These are phyloP conservation scores for Xylariaceae sp. DNA, from an alignment of 2,329 filamentous ascomycete species.

Conservation along the genomic window DNA sequence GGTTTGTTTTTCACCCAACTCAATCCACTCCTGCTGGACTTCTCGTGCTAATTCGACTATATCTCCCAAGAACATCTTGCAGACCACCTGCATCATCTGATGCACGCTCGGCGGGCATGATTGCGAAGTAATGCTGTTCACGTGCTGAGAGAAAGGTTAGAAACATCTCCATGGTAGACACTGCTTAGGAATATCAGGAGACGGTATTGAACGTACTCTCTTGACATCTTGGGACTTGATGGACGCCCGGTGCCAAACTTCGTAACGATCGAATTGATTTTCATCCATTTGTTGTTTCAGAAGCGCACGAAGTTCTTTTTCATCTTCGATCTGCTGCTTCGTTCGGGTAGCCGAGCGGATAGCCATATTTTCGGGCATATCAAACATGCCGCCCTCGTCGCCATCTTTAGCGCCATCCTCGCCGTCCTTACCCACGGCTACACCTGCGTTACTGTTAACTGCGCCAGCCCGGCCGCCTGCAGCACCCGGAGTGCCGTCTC, in stretches of 20 bases:
- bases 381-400: constrained; percentile 49
- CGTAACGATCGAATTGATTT: constrained; percentile 65
- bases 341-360: constrained; percentile 45
- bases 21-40: constrained; percentile 67
- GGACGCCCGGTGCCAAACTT: constrained; percentile 64
- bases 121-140: constrained; percentile 76
- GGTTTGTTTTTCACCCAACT: constrained; percentile 52
- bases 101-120: constrained; percentile 69
- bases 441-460: constrained; percentile 39
- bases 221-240: constrained; percentile 64
- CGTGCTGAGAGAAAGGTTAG: constrained; percentile 44
- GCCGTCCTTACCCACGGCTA: constrained; percentile 39
- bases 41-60: constrained; percentile 66
- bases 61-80: constrained; percentile 72
- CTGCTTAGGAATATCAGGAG: background rate
- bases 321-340: constrained; percentile 62
- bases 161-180: background rate
- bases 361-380: constrained; percentile 46
- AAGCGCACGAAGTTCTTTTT: constrained; percentile 52
- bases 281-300: constrained; percentile 59
- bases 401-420: constrained; percentile 54
- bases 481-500: constrained; percentile 35
- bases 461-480: constrained; percentile 44
- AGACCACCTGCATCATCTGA: constrained; percentile 68
- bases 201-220: constrained; percentile 43